Evolutionary conservation across 2,329 filamentous ascomycete genomes (phyloP).

Genomic region (Penicillium sp.): DNA sequence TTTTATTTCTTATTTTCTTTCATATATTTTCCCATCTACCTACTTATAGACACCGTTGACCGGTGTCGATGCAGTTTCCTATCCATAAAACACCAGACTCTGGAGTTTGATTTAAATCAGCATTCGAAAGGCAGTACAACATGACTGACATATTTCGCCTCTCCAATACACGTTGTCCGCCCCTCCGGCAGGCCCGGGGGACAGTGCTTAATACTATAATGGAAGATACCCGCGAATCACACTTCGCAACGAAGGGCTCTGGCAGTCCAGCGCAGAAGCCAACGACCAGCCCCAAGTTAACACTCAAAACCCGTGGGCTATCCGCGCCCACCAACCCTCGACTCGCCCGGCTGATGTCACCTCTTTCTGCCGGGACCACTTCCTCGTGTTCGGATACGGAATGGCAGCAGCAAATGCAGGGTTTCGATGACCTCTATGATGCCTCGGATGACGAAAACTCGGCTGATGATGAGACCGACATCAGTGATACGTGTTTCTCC

Average conservation of each 20-base stretch:
- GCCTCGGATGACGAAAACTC: constrained; percentile 68
- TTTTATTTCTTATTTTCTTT: constrained; percentile 23
- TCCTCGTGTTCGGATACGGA: constrained; percentile 52
- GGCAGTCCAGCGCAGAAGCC: constrained; percentile 8
- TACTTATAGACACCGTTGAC: constrained; percentile 27
- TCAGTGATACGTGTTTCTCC: constrained; percentile 45
- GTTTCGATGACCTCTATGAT: constrained; percentile 85
- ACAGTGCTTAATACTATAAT: constrained; percentile 61
- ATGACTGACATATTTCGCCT: constrained; percentile 49
- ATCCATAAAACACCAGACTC: constrained; percentile 21
- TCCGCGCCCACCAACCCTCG: constrained; percentile 19
- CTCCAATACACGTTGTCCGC: constrained; percentile 49
- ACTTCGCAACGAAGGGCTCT: constrained; percentile 17
- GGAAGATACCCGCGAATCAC: constrained; percentile 47
- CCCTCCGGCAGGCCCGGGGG: constrained; percentile 54
- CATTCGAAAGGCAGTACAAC: constrained; percentile 25
- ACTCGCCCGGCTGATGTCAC: constrained; percentile 29
- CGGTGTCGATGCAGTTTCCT: constrained; percentile 27
- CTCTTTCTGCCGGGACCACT: constrained; percentile 29
- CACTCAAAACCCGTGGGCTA: constrained; percentile 31
- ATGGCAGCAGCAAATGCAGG: constrained; percentile 60
- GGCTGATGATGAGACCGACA: constrained; percentile 39
- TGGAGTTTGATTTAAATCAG: constrained; percentile 20
- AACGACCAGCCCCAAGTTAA: constrained; percentile 30
- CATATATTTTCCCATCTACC: constrained; percentile 10